Conservation (phyloP, 306 rosid species). For the Rubus idaeus region DNA sequence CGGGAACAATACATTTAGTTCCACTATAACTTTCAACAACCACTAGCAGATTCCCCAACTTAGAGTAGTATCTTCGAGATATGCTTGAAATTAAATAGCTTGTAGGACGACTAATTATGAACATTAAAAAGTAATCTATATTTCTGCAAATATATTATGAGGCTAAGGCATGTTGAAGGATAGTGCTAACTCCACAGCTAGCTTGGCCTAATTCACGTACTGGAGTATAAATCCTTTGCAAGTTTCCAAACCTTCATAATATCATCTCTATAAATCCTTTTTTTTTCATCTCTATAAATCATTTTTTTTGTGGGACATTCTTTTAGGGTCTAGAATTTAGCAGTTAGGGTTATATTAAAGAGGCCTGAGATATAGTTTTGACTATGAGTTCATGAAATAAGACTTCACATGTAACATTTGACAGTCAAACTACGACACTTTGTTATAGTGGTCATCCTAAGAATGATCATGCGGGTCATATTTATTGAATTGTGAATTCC, state of each 20-base stretch:
- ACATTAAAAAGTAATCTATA: not conserved
- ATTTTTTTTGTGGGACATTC: not conserved
- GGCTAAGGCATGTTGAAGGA: not conserved
- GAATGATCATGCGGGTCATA: too few species aligned
- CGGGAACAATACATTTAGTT: not conserved
- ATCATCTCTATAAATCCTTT: not conserved
- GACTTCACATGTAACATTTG: too few species aligned
- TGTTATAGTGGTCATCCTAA: too few species aligned
- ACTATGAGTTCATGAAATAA: too few species aligned
- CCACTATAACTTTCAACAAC: conserved; percentile 4
- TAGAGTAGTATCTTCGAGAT: not conserved
- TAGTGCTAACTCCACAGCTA: not conserved
- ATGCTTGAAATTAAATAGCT: not conserved
- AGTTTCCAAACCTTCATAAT: not conserved
- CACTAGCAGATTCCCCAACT: conserved; percentile 10
- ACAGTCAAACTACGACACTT: too few species aligned
- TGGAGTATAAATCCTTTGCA: not conserved
- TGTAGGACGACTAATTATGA: not conserved
- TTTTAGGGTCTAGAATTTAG: not conserved
- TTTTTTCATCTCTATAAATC: not conserved
- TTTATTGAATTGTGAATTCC: too few species aligned
- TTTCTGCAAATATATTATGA: too few species aligned
- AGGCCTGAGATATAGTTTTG: too few species aligned
- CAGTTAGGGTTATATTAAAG: too few species aligned
- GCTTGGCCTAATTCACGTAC: not conserved